Conservation (phyloP, 139 green algal genomes). For the Tetraselmis chui region DNA sequence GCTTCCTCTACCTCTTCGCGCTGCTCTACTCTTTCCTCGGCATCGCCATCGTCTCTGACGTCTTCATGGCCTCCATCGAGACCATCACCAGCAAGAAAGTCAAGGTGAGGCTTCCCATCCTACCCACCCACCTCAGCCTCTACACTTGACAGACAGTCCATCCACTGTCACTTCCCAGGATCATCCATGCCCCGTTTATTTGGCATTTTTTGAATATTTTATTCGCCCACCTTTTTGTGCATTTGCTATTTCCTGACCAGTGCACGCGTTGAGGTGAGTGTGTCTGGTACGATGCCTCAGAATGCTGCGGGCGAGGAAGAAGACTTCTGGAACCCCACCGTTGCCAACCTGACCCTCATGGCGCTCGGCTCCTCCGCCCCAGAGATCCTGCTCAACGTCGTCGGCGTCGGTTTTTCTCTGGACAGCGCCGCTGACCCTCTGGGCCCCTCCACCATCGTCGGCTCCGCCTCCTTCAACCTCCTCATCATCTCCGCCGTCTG, state of each 20-base stretch:
- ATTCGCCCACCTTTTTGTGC: no score
- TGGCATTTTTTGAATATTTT: no score
- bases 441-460: slow-evolving; percentile 21
- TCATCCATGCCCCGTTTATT: no score
- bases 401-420: slow-evolving; percentile 8
- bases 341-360: slow-evolving; percentile 43
- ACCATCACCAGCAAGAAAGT: slow-evolving; percentile 12
- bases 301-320: neutral
- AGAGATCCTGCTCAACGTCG: slow-evolving; percentile 31
- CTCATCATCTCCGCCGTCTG: slow-evolving; percentile 21
- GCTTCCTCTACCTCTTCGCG: neutral
- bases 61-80: slow-evolving; percentile 12
- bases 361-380: slow-evolving; percentile 35
- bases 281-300: no score
- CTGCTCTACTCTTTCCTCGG: slow-evolving; percentile 11
- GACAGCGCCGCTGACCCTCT: neutral
- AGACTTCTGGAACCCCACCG: slow-evolving; percentile 35
- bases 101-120: no score
- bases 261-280: no score
- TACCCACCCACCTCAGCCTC: no score
- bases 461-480: slow-evolving; percentile 23
- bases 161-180: no score
- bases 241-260: no score
- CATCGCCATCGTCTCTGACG: slow-evolving; percentile 9
- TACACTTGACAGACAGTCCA: no score